Percentiles rank a stretch among this genome's conserved stretches.
Conservation (phyloP, 2,329 filamentous ascomycete genomes). For the Colletotrichum phormii region DNA sequence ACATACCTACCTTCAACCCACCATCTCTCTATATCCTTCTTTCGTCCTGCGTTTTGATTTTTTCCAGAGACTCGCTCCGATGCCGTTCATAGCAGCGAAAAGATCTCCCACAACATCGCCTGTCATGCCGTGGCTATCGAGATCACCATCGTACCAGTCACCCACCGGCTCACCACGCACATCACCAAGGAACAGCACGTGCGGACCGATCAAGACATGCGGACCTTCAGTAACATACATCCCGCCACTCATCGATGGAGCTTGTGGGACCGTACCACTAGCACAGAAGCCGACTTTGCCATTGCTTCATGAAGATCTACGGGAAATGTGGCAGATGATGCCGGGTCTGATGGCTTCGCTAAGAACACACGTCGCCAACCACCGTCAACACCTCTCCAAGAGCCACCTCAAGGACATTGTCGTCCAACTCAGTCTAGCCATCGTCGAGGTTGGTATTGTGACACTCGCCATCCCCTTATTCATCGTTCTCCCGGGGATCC, state of each 20-base stretch:
- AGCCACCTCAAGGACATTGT: conserved; percentile 39
- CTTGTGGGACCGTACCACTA: conserved; percentile 47
- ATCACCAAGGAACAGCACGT: conserved; percentile 27
- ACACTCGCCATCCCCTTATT: conserved; percentile 42
- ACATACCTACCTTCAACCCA: background rate
- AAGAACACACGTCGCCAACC: conserved; percentile 34
- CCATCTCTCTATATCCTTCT: background rate
- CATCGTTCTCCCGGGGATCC: conserved; percentile 44
- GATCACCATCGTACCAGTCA: conserved; percentile 35
- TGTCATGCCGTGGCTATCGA: conserved; percentile 34
- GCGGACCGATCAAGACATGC: conserved; percentile 31
- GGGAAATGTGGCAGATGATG: conserved; percentile 38
- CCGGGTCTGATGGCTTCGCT: conserved; percentile 39
- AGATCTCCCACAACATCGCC: conserved; percentile 30
- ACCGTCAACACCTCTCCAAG: conserved; percentile 37
- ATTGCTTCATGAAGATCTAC: conserved; percentile 41
- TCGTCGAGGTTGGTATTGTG: conserved; percentile 44
- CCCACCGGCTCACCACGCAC: conserved; percentile 22
- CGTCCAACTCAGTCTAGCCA: conserved; percentile 41
- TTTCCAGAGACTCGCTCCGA: conserved; percentile 6
- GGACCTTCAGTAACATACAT: conserved; percentile 46
- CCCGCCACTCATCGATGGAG: conserved; percentile 49
- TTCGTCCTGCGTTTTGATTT: background rate
- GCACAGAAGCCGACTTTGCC: conserved; percentile 39
- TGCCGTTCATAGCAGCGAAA: conserved; percentile 35